Conservation (phyloP, 1,284 basidiomycete species). For the Moesziomyces sp. region DNA sequence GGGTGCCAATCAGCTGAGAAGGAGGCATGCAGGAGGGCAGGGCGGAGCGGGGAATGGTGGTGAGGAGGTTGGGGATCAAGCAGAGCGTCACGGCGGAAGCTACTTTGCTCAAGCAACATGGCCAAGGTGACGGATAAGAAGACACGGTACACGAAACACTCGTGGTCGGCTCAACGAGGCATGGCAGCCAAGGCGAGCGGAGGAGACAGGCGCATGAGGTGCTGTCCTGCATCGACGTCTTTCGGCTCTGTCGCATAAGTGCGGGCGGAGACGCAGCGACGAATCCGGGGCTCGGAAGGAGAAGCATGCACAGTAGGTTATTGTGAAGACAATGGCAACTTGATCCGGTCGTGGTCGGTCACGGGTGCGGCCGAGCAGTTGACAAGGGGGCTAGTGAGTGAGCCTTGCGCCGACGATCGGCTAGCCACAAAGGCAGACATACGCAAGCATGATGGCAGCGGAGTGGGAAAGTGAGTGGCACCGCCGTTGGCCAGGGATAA, state of each 20-base stretch:
- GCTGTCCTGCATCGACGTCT: background rate
- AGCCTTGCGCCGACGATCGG: background rate
- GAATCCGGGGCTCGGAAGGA: background rate
- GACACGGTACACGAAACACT: background rate
- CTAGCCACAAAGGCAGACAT: constrained; percentile 5
- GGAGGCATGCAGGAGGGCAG: background rate
- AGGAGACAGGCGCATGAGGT: background rate
- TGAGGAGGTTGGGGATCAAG: background rate
- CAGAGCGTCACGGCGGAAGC: too few relatives aligned
- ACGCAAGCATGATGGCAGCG: background rate
- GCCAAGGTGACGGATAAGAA: background rate
- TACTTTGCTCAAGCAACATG: background rate
- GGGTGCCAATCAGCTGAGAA: constrained; percentile 7
- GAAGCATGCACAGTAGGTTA: background rate
- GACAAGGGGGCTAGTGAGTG: background rate
- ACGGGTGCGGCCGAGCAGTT: background rate
- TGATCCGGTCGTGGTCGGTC: background rate
- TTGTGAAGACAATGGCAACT: background rate
- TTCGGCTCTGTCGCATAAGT: background rate
- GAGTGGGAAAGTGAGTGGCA: constrained; percentile 3
- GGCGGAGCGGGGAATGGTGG: constrained; percentile 1
- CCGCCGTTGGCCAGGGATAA: constrained; percentile 10
- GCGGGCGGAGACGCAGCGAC: background rate
- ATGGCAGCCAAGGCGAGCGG: background rate
- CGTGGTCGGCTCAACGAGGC: background rate